Evolutionary conservation across 2,329 filamentous ascomycete genomes (phyloP).

Genomic region (Colletotrichum filicis): DNA sequence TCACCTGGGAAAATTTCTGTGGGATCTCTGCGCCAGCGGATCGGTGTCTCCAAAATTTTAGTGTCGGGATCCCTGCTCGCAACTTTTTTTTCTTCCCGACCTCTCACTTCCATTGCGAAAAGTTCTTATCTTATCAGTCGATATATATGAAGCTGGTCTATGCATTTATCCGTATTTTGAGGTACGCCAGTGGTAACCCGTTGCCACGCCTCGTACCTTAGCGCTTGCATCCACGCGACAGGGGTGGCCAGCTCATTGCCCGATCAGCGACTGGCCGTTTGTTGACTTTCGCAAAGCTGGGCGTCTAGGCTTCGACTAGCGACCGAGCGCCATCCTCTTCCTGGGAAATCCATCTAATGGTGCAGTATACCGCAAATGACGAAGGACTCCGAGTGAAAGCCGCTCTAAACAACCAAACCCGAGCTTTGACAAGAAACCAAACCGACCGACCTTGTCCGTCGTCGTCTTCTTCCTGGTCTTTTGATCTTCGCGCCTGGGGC

Average conservation of each 20-base stretch:
- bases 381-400: not conserved
- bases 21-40: conserved; percentile 1
- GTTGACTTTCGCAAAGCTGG: conserved; percentile 32
- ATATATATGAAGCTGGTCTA: conserved; percentile 3
- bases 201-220: conserved; percentile 21
- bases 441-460: not conserved
- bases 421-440: not conserved
- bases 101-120: too few species aligned
- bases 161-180: not conserved
- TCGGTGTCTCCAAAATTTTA: conserved; percentile 32
- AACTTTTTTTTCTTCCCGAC: not conserved
- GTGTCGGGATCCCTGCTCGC: conserved; percentile 30
- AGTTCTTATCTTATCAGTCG: conserved; percentile 21
- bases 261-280: conserved; percentile 31
- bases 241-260: conserved; percentile 33
- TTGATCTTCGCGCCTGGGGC: not conserved
- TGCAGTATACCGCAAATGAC: conserved; percentile 7
- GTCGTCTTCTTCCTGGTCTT: not conserved
- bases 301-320: conserved; percentile 6
- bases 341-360: conserved; percentile 3
- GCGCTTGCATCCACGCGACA: conserved; percentile 16
- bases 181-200: not conserved
- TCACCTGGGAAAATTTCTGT: conserved; percentile 35
- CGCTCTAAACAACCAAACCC: not conserved
- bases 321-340: conserved; percentile 17